A percentile compares a stretch with the other conserved stretches of the same genome.
These are phyloP conservation scores for Stentor coeruleus DNA, from an alignment of 73 alveolate genomes.

Conservation along the genomic window DNA sequence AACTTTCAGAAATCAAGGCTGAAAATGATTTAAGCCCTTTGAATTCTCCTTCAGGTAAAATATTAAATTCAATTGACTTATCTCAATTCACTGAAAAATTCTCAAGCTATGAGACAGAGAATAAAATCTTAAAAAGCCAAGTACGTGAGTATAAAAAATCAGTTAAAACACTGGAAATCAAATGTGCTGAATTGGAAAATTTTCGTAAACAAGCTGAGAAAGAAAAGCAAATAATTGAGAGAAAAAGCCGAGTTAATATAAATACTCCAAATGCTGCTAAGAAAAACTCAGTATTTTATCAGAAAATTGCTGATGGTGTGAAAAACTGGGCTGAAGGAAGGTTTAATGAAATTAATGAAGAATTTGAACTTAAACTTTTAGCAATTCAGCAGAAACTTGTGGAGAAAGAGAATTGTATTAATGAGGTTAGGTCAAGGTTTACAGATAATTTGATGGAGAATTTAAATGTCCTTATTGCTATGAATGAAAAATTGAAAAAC, in stretches of 20 bases:
- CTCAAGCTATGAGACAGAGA: neutral
- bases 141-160: neutral
- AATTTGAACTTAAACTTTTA: neutral
- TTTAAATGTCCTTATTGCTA: neutral
- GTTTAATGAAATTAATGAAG: neutral
- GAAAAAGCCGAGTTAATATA: neutral
- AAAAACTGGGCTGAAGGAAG: neutral
- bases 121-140: neutral
- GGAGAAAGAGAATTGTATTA: neutral
- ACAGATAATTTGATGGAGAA: neutral
- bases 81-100: neutral
- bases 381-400: neutral
- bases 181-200: neutral
- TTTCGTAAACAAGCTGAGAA: neutral
- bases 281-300: no score
- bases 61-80: neutral
- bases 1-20: neutral
- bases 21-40: neutral
- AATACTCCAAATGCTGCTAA: neutral
- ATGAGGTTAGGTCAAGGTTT: neutral
- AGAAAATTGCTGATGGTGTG: no score
- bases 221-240: neutral
- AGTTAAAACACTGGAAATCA: neutral
- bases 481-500: neutral
- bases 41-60: neutral